Conservation (phyloP, 306 rosid genomes). For the Trifolium dubium region DNA sequence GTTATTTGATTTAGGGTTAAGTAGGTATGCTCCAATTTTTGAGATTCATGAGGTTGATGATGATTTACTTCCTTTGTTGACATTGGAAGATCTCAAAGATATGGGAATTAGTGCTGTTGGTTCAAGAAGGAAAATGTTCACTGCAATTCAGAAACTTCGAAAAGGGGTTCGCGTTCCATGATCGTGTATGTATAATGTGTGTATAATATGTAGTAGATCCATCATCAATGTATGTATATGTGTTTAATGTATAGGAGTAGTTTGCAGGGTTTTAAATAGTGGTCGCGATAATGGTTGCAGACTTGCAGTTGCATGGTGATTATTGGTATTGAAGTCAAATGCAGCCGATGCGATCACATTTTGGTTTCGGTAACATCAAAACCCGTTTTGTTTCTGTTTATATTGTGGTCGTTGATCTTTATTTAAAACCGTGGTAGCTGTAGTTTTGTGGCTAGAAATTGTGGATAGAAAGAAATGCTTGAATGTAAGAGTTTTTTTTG, state of each 20-base stretch:
- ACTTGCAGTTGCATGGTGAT: not conserved
- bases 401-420: not conserved
- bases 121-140: constrained; percentile 71
- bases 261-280: not conserved
- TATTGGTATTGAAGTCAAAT: too few relatives aligned
- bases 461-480: constrained; percentile 38
- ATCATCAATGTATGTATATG: not conserved
- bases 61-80: constrained; percentile 72
- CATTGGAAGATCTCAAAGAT: constrained; percentile 80
- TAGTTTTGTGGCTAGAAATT: constrained; percentile 30
- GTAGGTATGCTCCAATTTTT: constrained; percentile 71
- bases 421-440: not conserved
- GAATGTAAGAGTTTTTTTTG: constrained; percentile 37
- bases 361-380: not conserved
- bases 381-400: not conserved
- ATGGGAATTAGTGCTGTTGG: constrained; percentile 82
- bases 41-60: constrained; percentile 83
- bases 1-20: constrained; percentile 65
- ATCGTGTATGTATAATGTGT: not conserved
- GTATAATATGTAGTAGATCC: constrained; percentile 2
- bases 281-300: not conserved
- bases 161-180: constrained; percentile 48
- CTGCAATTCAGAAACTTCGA: constrained; percentile 70
- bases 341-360: not conserved
- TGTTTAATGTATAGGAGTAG: not conserved